A percentile compares a stretch with the other conserved stretches of the same genome.
These are phyloP conservation scores for Geotrichum candidum DNA, from an alignment of 1,139 yeast genomes.

Conservation along the genomic window DNA sequence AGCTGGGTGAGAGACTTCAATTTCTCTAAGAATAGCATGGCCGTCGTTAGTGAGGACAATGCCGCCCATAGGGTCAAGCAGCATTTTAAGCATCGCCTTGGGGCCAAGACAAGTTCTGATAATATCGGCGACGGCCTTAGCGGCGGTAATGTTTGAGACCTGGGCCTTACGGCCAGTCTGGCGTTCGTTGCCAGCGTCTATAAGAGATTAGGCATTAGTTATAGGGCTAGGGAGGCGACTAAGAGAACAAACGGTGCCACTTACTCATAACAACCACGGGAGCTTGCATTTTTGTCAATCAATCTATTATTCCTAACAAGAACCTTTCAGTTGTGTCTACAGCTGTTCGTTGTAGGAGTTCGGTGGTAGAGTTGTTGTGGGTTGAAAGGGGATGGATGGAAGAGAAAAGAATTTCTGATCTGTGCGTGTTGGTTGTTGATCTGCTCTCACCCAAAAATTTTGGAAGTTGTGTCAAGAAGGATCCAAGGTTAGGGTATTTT, in stretches of 20 bases:
- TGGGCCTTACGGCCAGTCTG: conserved; percentile 98
- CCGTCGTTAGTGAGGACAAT: conserved; percentile 97
- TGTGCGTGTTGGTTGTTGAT: conserved; percentile 5
- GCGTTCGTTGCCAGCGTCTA: conserved; percentile 80
- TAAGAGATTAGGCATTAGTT: neutral
- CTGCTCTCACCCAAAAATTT: conserved; percentile 12
- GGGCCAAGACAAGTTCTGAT: conserved; percentile 99
- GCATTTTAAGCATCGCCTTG: conserved; percentile 97
- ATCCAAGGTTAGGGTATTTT: conserved; percentile 11
- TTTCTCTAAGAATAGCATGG: conserved; percentile 91
- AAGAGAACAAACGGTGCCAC: conserved; percentile 21
- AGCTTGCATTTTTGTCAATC: conserved; percentile 47
- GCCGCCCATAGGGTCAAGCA: conserved; percentile 98
- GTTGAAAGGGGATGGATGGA: neutral
- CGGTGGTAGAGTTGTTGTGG: neutral
- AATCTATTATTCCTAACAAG: conserved; percentile 6
- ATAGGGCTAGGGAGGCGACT: neutral
- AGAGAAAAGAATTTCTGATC: neutral
- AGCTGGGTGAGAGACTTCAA: conserved; percentile 98
- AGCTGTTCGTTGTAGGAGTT: neutral
- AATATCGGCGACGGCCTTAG: conserved; percentile 96
- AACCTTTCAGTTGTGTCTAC: neutral
- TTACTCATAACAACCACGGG: conserved; percentile 59
- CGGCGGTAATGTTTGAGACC: conserved; percentile 93
- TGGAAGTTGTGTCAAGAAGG: conserved; percentile 13